Percentiles rank a stretch among this genome's conserved stretches.
These are phyloP conservation scores for Tephrocybe sp. DNA, from an alignment of 768 basidiomycete species.

Conservation along the genomic window DNA sequence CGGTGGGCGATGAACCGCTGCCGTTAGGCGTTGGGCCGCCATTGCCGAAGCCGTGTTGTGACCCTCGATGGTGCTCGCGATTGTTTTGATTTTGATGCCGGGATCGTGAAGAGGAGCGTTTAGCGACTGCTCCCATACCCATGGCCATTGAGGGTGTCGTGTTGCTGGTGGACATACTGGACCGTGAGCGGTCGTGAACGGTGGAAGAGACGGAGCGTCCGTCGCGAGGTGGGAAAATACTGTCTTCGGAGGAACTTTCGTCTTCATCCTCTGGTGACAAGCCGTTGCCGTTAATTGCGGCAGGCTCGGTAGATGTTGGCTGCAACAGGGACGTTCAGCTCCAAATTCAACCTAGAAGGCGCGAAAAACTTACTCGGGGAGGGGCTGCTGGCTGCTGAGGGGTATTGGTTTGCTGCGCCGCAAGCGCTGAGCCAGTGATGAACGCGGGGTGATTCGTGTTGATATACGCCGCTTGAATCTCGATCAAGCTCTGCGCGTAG, in stretches of 20 bases:
- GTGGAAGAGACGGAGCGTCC: constrained; percentile 76
- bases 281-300: constrained; percentile 46
- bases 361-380: constrained; percentile 48
- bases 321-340: constrained; percentile 26
- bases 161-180: constrained; percentile 34
- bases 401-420: constrained; percentile 45
- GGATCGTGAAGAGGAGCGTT: constrained; percentile 36
- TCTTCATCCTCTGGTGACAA: constrained; percentile 52
- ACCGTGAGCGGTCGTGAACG: constrained; percentile 69
- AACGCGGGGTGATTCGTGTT: constrained; percentile 99
- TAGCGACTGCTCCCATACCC: constrained; percentile 23
- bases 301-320: constrained; percentile 64
- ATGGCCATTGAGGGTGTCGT: constrained; percentile 26
- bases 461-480: constrained; percentile 98
- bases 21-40: constrained; percentile 21
- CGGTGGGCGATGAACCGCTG: constrained; percentile 45
- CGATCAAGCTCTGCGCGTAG: constrained; percentile 94
- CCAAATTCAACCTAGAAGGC: constrained; percentile 7
- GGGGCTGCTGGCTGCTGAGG: constrained; percentile 43
- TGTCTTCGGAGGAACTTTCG: constrained; percentile 60
- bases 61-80: constrained; percentile 24
- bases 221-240: constrained; percentile 48
- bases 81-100: constrained; percentile 21
- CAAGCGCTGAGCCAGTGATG: constrained; percentile 71
- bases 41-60: constrained; percentile 34